A percentile compares a stretch with the other conserved stretches of the same genome.
Conservation (phyloP, 148 eudicot genomes). For the Chenopodium suecicum region DNA sequence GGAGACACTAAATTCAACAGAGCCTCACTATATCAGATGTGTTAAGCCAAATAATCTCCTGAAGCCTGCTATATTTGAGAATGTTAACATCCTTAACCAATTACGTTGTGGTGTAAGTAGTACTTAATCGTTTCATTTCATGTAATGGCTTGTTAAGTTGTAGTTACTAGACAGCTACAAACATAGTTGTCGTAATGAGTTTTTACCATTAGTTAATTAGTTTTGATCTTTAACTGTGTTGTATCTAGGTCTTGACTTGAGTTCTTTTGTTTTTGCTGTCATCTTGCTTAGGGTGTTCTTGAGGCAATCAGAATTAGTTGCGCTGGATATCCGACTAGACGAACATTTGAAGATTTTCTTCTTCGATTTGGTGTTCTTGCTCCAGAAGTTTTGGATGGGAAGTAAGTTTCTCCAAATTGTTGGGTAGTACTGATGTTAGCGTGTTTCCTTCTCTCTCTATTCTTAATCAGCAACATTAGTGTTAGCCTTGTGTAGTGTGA, state of each 20-base stretch:
- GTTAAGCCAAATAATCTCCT: constrained; percentile 94
- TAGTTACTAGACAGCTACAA: neutral
- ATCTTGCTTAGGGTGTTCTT: constrained; percentile 81
- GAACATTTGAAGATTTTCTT: constrained; percentile 93
- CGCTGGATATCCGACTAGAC: constrained; percentile 99
- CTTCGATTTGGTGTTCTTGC: constrained; percentile 96
- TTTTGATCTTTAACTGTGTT: neutral
- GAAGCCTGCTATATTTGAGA: constrained; percentile 97
- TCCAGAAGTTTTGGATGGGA: constrained; percentile 86
- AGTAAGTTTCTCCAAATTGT: constrained; percentile 49
- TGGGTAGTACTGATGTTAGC: neutral
- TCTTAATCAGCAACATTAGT: too few species aligned
- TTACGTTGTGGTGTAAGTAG: constrained; percentile 98
- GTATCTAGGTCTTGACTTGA: neutral
- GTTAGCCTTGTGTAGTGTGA: neutral
- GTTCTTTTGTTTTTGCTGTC: neutral
- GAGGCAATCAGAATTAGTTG: constrained; percentile 99
- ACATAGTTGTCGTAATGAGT: neutral
- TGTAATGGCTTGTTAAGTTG: neutral
- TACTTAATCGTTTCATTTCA: constrained; percentile 12
- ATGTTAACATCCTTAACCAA: constrained; percentile 81
- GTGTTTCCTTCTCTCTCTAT: neutral
- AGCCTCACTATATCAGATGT: constrained; percentile 99
- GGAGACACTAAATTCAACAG: constrained; percentile 94
- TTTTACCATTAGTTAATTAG: neutral